A percentile compares a stretch with the other conserved stretches of the same genome.
Conservation (phyloP, 2,329 filamentous ascomycete species). For the Seiridium unicorne region DNA sequence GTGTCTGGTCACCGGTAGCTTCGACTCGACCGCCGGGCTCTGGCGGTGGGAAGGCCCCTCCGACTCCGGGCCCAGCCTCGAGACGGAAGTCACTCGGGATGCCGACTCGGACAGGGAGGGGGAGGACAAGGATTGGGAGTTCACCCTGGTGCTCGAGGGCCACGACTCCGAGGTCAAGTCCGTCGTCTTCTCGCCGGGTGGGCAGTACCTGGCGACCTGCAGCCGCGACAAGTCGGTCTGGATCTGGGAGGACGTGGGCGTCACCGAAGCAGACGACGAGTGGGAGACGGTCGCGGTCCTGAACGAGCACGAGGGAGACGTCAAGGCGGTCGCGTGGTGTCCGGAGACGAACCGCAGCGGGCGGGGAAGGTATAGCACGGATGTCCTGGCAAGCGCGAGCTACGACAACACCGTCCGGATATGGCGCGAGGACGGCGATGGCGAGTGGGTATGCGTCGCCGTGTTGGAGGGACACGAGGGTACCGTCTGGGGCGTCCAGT, state of each 20-base stretch:
- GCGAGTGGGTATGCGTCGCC: constrained; percentile 87
- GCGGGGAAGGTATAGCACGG: constrained; percentile 51
- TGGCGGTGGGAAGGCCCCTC: constrained; percentile 65
- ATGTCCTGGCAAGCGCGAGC: constrained; percentile 83
- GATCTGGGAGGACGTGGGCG: constrained; percentile 93
- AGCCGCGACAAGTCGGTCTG: constrained; percentile 91
- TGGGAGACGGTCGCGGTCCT: constrained; percentile 96
- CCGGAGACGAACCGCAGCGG: constrained; percentile 58
- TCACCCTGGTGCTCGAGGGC: constrained; percentile 87
- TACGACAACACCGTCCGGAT: constrained; percentile 91
- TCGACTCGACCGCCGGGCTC: constrained; percentile 86
- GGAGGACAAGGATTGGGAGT: constrained; percentile 83
- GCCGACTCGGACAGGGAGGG: constrained; percentile 44
- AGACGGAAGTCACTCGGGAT: constrained; percentile 39
- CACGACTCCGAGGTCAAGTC: constrained; percentile 93
- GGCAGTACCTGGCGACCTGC: constrained; percentile 83
- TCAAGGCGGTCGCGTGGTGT: constrained; percentile 93
- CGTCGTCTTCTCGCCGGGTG: constrained; percentile 71
- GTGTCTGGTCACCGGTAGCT: constrained; percentile 87
- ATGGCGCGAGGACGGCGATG: constrained; percentile 85
- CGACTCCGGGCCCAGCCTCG: constrained; percentile 26
- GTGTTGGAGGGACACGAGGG: constrained; percentile 76
- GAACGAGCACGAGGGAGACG: constrained; percentile 91
- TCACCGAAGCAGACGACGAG: constrained; percentile 77
- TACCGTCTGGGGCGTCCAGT: constrained; percentile 89